These are phyloP conservation scores for Boletus smithii DNA, from an alignment of 1,284 basidiomycete genomes.

Conservation along the genomic window DNA sequence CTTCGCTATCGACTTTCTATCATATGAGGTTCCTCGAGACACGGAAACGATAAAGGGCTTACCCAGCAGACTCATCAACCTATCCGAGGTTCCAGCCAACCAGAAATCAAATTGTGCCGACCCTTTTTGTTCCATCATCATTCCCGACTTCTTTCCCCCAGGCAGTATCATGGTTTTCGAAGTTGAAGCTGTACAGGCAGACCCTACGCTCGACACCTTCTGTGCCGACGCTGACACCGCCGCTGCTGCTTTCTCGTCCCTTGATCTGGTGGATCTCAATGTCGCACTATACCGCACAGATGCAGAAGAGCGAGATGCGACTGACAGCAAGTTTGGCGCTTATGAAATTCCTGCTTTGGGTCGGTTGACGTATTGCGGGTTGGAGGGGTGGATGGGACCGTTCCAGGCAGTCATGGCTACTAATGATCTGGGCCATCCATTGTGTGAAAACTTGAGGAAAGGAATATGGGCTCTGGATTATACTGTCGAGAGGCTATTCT, in stretches of 20 bases:
- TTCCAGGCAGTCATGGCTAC: constrained; percentile 77
- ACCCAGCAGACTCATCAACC: constrained; percentile 64
- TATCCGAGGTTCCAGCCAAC: constrained; percentile 50
- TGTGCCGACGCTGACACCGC: constrained; percentile 67
- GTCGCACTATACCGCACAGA: constrained; percentile 80
- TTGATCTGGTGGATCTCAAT: constrained; percentile 88
- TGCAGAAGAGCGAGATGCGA: constrained; percentile 87
- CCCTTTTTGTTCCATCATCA: constrained; percentile 70
- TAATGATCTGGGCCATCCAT: constrained; percentile 89
- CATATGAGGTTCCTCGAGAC: constrained; percentile 59
- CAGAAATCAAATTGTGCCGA: constrained; percentile 66
- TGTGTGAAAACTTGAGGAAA: constrained; percentile 82
- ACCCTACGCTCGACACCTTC: constrained; percentile 64
- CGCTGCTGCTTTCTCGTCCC: constrained; percentile 65
- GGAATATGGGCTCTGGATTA: constrained; percentile 93
- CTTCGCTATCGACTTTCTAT: constrained; percentile 65
- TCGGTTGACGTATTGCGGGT: constrained; percentile 80
- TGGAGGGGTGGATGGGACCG: constrained; percentile 95
- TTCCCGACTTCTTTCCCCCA: constrained; percentile 87
- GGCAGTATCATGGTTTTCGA: constrained; percentile 90
- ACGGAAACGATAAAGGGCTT: constrained; percentile 66
- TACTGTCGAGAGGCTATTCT: constrained; percentile 64
- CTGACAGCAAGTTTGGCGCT: constrained; percentile 64
- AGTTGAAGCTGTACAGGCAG: constrained; percentile 72
- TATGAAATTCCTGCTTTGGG: constrained; percentile 79